Base-by-base conservation (phyloP, 1,139 yeast species). In the Yamadazyma blattariae region DNA sequence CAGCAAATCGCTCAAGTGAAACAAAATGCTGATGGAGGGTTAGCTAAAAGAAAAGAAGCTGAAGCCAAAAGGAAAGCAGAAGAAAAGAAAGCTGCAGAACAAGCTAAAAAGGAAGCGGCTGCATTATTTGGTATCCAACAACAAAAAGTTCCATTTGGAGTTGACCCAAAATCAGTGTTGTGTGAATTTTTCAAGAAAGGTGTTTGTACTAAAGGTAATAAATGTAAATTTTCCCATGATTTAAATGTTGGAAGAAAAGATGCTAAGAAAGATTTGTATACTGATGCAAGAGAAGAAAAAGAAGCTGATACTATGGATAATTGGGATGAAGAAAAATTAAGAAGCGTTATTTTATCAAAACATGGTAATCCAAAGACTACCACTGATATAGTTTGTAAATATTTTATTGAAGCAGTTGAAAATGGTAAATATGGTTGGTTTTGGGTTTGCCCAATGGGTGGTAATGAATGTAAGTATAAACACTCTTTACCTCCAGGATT, bases 381-480 rank as follows among this genome's bases (percentile, higher is more conserved):
- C 19, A 94, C 99, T 2, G 97, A 92, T 45, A 94, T 77, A 47
- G 89, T 94, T 32, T 94, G 99, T 75, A 92, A 90, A 61, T 80
- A 63, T 61, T 94, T 94, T 65, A 86, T 92, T 50, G 96, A 89
- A 42, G 98, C 98, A 0, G 97, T 94, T 42, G 98, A 94, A 57
- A 89, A 89, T 55, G 94, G 95, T 39, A 90, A 92, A 59, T 92
- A 94, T 57, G 98, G 99, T 51, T 92, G 98, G 98, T 90, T 92
- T 64, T 92, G 98, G 99, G 76, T 77, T 22, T 92, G 99, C 68
- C 99, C 98, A 25, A 87, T 87, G 51, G 92, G 92, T 27, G 97
- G 96, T 45, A 81, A 83, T 48, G 83, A 79, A 38, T 94, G 99
- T 77, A 92, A 84, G 70, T 94, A 94, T 68, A 81, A 77, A 61